Conservation (phyloP, 495 filamentous ascomycete genomes). For the Mytilinidion resinicola region DNA sequence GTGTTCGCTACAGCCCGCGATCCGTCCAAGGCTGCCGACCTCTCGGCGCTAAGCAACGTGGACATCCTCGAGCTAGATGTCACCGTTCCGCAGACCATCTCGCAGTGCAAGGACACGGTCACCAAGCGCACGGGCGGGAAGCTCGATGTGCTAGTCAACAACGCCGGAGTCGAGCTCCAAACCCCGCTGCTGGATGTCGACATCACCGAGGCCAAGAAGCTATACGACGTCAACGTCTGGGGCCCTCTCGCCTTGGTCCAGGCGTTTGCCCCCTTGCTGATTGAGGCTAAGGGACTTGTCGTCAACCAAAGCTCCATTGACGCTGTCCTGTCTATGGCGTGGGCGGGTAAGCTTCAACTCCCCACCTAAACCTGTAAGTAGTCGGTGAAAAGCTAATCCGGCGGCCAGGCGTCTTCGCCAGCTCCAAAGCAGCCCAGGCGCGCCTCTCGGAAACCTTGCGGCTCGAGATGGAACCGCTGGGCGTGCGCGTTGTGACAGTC, state of each 20-base stretch:
- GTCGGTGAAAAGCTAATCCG: no score
- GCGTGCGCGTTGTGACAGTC: no score
- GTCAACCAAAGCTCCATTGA: conserved; percentile 24
- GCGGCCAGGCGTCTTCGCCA: no score
- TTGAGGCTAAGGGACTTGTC: conserved; percentile 34
- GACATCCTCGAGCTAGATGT: conserved; percentile 5
- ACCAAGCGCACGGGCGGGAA: conserved; percentile 1
- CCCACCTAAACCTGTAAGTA: no score
- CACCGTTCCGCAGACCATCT: neutral
- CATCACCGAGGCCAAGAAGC: conserved; percentile 7
- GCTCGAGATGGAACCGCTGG: no score
- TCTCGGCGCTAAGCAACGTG: neutral
- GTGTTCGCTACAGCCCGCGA: conserved; percentile 32
- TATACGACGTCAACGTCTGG: conserved; percentile 46
- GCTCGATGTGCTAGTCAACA: conserved; percentile 18
- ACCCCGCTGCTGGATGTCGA: conserved; percentile 12
- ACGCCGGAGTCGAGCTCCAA: conserved; percentile 6
- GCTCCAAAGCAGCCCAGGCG: no score
- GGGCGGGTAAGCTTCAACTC: conserved; percentile 13
- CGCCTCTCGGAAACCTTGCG: no score
- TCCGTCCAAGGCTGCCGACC: conserved; percentile 15
- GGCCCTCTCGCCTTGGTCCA: conserved; percentile 35
- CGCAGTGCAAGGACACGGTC: neutral
- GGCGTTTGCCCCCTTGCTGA: conserved; percentile 41
- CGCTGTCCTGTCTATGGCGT: conserved; percentile 3